Evolutionary conservation across 2,329 filamentous ascomycete genomes (phyloP), one percentile per base, ranked within the genome.

Genomic region (Lachnellula willkommii): DNA sequence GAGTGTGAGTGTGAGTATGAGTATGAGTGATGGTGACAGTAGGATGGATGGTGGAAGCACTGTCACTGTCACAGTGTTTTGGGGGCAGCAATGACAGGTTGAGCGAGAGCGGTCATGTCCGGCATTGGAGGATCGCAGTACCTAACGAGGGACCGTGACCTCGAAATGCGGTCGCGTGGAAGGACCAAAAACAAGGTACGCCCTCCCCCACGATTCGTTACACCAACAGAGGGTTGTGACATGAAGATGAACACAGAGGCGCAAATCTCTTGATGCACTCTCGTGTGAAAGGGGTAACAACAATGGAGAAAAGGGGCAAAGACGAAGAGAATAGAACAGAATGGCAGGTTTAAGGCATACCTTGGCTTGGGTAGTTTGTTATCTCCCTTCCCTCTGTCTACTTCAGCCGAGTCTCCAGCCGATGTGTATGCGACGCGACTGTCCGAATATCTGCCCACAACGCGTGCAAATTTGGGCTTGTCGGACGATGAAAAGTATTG

Each of bases 141-240:
- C 57, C 58, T 60, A 64, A 65, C 62, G 62, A 65, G 62, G 40
- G 57, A 65, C 64, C 60, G 62, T 65, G 65, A 67, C 63, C 62
- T 53, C 15, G 52, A 37, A 52, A n/a, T 24, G 36, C 40, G 60
- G 62, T 67, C 64, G 63, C 62, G 63, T 66, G 63, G 58, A 59
- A 61, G 59, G 54, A 32, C 28, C 28, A 32, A 32, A 32, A 37
- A 60, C 55, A 53, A 58, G 53, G 46, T 57, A 50, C 53, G 47
- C 57, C 56, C 58, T 53, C 56, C 57, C 53, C 45, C 55, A 52
- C 35, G n/a, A 52, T 35, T 43, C 50, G 63, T 65, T 63, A 48
- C 63, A 66, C 64, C 50, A 59, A 51, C 43, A 47, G 22, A 57
- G 46, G 57, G 48, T 62, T 52, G 56, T 55, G 55, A 55, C 58